Evolutionary conservation across 2,329 filamentous ascomycete genomes (phyloP), one percentile per base, ranked within the genome.

Genomic region (Gnomoniopsis smithogilvyi): DNA sequence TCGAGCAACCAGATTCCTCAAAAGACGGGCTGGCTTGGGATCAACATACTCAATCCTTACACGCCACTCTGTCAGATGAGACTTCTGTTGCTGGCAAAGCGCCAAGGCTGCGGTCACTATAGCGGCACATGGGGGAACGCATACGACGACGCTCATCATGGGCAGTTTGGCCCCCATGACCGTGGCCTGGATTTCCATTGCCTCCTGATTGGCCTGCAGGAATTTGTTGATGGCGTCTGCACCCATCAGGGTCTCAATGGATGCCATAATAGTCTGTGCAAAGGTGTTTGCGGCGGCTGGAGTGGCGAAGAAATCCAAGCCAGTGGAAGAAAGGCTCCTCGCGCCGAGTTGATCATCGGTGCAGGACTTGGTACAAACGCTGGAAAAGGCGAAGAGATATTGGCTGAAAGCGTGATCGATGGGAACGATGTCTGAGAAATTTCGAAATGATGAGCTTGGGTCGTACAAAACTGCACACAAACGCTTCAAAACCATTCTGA

Each of bases 341-440:
- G 38, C 46, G 46, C 59, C 59, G 30, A 61, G 58, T 19, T 58
- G 36, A 36, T 51, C 8, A 30, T 54, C 30, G n/a, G 21, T 15
- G 26, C 59, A 58, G 22, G 30, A n/a, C 1, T 34, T n/a, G 24
- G 24, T 21, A 14, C 59, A 61, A 10, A 2, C 17, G 4, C 47
- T 51, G 6, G 55, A 50, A 46, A 58, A 61, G 17, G 59, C 55
- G 24, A 61, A 61, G 19, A 61, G 36, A 41, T 49, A 26, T n/a
- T 48, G 24, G 3, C 26, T 30, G 41, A n/a, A n/a, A 11, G 41
- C 15, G 17, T 10, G 8, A 6, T 47, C 14, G 24, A 10, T 19
- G 21, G 59, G 38, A 11, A 58, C 10, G 8, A 58, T 43, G 21
- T 33, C 51, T 61, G 49, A 7, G 22, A 24, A 41, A 26, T n/a